phyloP scores from a whole-genome alignment of 1,284 basidiomycete species.

The Volvariella surrecta region DNA sequence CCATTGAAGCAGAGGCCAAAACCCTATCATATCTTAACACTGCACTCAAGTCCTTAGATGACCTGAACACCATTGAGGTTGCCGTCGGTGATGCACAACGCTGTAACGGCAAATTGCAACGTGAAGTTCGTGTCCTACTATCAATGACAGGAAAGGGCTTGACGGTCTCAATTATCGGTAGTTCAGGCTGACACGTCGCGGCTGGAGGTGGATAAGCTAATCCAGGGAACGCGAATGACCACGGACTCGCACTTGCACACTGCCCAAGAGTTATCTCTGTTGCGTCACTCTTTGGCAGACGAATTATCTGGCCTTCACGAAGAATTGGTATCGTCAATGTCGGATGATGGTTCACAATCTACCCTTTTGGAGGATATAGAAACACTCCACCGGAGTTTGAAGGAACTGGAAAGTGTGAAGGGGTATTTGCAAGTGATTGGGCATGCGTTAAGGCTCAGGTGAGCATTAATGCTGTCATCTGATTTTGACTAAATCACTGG shows the following conservation, averaged over 20 bases:
- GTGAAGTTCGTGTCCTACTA: constrained; percentile 29
- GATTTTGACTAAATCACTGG: constrained; percentile 2
- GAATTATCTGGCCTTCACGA: constrained; percentile 63
- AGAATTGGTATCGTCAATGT: constrained; percentile 52
- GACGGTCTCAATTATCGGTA: constrained; percentile 27
- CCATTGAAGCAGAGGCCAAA: constrained; percentile 28
- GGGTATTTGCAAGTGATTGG: constrained; percentile 72
- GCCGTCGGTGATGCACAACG: constrained; percentile 26
- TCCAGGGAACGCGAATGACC: constrained; percentile 33
- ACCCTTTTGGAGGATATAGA: constrained; percentile 80
- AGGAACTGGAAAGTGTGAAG: constrained; percentile 67
- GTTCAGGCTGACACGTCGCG: constrained; percentile 54
- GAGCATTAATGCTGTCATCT: constrained; percentile 13
- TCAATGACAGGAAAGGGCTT: background rate
- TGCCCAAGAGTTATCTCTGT: constrained; percentile 66
- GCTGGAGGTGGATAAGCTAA: constrained; percentile 31
- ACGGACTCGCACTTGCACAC: constrained; percentile 42
- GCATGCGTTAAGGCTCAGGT: constrained; percentile 69
- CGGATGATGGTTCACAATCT: constrained; percentile 34
- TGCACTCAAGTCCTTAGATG: constrained; percentile 35
- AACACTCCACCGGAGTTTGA: constrained; percentile 60
- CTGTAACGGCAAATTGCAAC: constrained; percentile 27
- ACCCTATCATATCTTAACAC: constrained; percentile 38
- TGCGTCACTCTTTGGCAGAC: constrained; percentile 70
- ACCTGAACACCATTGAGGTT: constrained; percentile 36